Conservation (phyloP, 208 protist genomes). For the Trypanosoma caninum region DNA sequence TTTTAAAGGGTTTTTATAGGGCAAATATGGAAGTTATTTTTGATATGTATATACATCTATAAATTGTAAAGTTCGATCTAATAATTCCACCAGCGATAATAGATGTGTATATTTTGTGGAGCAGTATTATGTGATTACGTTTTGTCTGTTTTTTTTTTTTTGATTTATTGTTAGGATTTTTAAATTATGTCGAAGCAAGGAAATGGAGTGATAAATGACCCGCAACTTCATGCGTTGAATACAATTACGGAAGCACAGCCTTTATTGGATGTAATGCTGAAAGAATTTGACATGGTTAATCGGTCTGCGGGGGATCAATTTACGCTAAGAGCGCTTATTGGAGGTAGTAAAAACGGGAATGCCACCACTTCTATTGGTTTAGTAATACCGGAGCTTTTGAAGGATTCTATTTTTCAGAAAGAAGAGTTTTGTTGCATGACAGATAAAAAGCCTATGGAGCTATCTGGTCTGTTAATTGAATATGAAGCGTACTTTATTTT, state of each 20-base stretch:
- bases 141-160: too few relatives aligned
- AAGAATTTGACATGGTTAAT: constrained; percentile 27
- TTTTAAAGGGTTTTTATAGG: too few relatives aligned
- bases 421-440: constrained; percentile 6
- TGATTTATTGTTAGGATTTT: too few relatives aligned
- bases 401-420: background rate
- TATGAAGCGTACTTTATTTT: constrained; percentile 68
- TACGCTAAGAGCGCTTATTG: constrained; percentile 38
- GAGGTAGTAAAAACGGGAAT: constrained; percentile 32
- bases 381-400: constrained; percentile 16
- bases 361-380: constrained; percentile 7
- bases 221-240: constrained; percentile 42
- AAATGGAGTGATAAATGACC: constrained; percentile 7
- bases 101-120: too few relatives aligned
- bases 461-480: constrained; percentile 44
- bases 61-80: too few relatives aligned
- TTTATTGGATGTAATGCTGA: constrained; percentile 47
- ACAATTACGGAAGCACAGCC: constrained; percentile 37
- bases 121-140: too few relatives aligned
- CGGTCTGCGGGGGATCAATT: constrained; percentile 48
- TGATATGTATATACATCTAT: too few relatives aligned
- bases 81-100: too few relatives aligned
- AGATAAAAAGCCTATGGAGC: background rate
- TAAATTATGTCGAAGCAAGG: background rate
- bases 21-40: too few relatives aligned